Evolutionary conservation across 768 basidiomycete species (phyloP), one percentile per base, ranked within the genome.

Genomic region (Russula griseocarnosa): DNA sequence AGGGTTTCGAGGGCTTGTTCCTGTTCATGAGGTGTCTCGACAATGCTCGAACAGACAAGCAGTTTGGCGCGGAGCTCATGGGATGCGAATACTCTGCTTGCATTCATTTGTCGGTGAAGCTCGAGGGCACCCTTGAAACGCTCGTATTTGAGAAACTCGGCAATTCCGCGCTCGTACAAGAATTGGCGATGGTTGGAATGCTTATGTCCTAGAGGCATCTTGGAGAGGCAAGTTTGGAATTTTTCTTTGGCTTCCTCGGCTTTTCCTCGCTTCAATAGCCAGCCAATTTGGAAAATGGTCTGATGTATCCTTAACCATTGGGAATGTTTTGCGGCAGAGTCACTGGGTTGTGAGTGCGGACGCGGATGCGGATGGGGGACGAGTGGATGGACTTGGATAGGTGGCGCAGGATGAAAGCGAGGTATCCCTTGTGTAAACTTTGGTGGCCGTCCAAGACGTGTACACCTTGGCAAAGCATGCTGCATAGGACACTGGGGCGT

Each of bases 101-200:
- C 69, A 22, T 70, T 64, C 79, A 85, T 81, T 20, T 76, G 74
- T 9, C 74, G 67, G 67, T 81, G 78, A 13, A 83, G 70, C 3
- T 70, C 63, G 20, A 76, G 69, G 0, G 84, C 83, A 38, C 76
- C 72, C 14, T 69, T 67, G 58, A 79, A 77, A 9, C 71, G 61
- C 1, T 74, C 74, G 44, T 76, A 67, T 20, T 76, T 71, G 26
- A 85, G 69, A 53, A 83, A 78, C 22, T 77, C 73, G 9, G 72
- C 66, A 24, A 82, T 77, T 52, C 77, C 68, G 22, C 72, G 73
- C 63, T 78, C 76, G 66, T 76, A 82, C 9, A 60, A 53, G 61
- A 55, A 16, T 54, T 63, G 67, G 38, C 66, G 70, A 20, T 53
- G 16, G 13, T 14, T 22, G 30, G 40, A 58, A 32, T 51, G 10